A percentile compares a stretch with the other conserved stretches of the same genome.
phyloP scores from a whole-genome alignment of 163 green algal genomes.

The Coccomyxa subellipsoidea region DNA sequence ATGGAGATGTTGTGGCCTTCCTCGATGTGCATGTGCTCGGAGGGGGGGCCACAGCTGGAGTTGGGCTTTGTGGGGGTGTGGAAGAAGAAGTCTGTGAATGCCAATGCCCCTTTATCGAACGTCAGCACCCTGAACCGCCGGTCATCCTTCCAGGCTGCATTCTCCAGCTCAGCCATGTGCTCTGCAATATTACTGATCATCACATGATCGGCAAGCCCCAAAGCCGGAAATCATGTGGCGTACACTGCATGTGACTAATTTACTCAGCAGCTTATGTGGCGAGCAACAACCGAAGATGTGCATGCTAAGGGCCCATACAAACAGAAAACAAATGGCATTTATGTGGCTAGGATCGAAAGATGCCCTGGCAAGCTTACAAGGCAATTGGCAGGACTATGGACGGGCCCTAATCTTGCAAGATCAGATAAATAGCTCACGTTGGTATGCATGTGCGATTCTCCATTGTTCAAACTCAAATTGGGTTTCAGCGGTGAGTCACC shows the following conservation, averaged over 20 bases:
- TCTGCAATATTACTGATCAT: constrained; percentile 12
- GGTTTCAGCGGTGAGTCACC: background rate
- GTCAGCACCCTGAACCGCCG: constrained; percentile 43
- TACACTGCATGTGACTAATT: no score
- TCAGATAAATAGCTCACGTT: no score
- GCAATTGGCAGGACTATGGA: no score
- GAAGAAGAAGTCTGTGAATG: constrained; percentile 44
- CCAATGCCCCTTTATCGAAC: constrained; percentile 36
- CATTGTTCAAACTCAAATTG: background rate
- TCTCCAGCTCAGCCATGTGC: constrained; percentile 58
- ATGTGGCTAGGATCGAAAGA: no score
- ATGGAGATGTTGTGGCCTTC: constrained; percentile 19
- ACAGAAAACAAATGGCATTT: no score
- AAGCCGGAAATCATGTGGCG: no score
- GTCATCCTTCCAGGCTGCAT: constrained; percentile 65
- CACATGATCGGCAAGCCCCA: background rate
- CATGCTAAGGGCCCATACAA: no score
- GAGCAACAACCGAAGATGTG: no score
- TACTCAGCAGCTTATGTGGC: no score
- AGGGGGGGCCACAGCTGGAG: background rate
- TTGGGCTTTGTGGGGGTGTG: constrained; percentile 8
- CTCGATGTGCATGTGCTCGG: background rate
- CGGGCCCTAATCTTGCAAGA: no score
- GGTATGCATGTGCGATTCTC: no score
- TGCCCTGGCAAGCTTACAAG: no score